Evolutionary conservation across 2,329 filamentous ascomycete species (phyloP).

Genomic region (Penicillium sp.): DNA sequence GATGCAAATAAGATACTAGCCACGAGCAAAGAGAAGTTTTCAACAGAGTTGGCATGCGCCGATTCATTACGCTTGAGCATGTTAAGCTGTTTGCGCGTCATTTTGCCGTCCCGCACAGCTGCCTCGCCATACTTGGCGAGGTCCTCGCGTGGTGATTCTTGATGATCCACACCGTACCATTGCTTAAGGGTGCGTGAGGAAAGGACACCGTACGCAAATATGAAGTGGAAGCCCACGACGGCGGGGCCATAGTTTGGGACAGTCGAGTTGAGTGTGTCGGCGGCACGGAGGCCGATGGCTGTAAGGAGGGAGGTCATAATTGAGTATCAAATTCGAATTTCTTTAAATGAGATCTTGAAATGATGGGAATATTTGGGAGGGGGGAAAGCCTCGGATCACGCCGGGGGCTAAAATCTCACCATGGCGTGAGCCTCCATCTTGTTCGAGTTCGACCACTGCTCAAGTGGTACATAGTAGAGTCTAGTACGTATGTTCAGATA

Average conservation of each 20-base stretch:
- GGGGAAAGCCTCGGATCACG: no score
- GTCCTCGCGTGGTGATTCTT: slow-evolving; percentile 53
- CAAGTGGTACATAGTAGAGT: no score
- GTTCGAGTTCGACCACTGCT: no score
- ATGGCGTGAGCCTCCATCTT: no score
- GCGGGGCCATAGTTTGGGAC: slow-evolving; percentile 27
- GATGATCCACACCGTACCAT: slow-evolving; percentile 52
- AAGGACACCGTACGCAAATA: slow-evolving; percentile 51
- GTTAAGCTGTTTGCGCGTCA: slow-evolving; percentile 48
- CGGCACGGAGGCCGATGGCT: slow-evolving; percentile 24
- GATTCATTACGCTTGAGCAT: slow-evolving; percentile 50
- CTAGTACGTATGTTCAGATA: no score
- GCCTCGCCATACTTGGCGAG: slow-evolving; percentile 50
- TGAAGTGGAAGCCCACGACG: slow-evolving; percentile 38
- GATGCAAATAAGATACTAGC: slow-evolving; percentile 45
- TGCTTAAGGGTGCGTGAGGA: slow-evolving; percentile 51
- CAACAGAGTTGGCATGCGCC: slow-evolving; percentile 53
- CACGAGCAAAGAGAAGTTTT: slow-evolving; percentile 35
- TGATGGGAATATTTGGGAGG: no score
- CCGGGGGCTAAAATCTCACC: no score
- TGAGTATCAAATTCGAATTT: no score
- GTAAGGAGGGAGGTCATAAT: slow-evolving; percentile 30
- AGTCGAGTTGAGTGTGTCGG: slow-evolving; percentile 1
- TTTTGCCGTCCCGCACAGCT: slow-evolving; percentile 49
- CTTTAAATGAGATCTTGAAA: neutral